Base-by-base conservation (phyloP, 2,329 filamentous ascomycete species). In the Cladophialophora bantiana region DNA sequence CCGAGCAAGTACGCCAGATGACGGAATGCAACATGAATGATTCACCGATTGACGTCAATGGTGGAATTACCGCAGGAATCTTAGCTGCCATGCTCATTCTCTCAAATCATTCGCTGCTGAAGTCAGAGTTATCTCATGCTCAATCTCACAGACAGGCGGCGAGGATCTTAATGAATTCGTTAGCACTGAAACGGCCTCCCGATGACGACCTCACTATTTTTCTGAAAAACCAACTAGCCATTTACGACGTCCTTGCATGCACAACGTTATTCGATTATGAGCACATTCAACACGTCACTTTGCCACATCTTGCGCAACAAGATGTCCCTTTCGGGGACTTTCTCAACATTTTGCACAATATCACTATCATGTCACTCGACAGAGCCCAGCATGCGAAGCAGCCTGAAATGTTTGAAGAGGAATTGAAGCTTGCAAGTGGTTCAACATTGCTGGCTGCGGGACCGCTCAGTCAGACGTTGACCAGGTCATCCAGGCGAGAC, bases 241-340 rank as follows among this genome's bases (percentile, higher is more conserved):
- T 53, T 18, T 61, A 61, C 15, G 59, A 61, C n/a, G 59, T 61
- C 13, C 42, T 61, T 10, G 59, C 59, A 36, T 61, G 59, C 48
- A 61, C 59, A 31, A 52, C 59, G 6, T 54, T 54, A 15, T 61
- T 61, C 59, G 32, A 61, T 10, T 38, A 52, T 32, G 59, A 54
- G 9, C 59, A 53, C 12, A 32, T 61, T 34, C 34, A 53, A 32
- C 31, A 52, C 48, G 59, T 45, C 36, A 40, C 53, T n/a, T 20
- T 61, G 10, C 59, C 59, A 6, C 45, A 40, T 34, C 13, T 58
- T n/a, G 45, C 32, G 32, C 59, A 32, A 52, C 59, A 53, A 32
- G 50, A 61, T 26, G 42, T 38, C 7, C 45, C 38, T 38, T 57
- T 57, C 38, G 54, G 34, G 3, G 34, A 57, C 7, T 57, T 57